A percentile compares a stretch with the other conserved stretches of the same genome.
phyloP scores from a whole-genome alignment of 2,329 filamentous ascomycete genomes.

The Talaromyces piceae region DNA sequence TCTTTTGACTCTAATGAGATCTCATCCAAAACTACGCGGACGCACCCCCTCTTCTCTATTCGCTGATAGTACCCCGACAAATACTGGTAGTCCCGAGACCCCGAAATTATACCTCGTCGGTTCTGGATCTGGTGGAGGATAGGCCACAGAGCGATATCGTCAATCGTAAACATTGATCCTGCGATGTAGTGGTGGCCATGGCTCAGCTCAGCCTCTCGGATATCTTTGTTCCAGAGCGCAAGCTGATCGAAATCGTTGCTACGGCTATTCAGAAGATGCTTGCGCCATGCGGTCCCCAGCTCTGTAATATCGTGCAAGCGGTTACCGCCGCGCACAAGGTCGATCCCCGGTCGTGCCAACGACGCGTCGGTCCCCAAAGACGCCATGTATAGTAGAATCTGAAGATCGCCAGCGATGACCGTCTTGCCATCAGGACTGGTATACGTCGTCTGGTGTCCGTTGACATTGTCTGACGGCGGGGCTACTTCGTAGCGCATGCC shows the following conservation, averaged over 20 bases:
- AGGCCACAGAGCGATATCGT: constrained; percentile 40
- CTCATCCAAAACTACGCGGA: constrained; percentile 17
- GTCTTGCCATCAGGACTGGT: constrained; percentile 21
- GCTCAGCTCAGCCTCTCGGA: constrained; percentile 12
- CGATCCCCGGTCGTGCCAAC: constrained; percentile 19
- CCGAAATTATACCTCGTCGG: constrained; percentile 16
- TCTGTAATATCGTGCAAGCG: constrained; percentile 23
- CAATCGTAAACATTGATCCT: constrained; percentile 30
- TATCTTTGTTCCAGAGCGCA: constrained; percentile 25
- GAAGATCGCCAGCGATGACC: constrained; percentile 22
- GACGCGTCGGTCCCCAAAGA: constrained; percentile 14
- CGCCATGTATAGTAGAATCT: constrained; percentile 27
- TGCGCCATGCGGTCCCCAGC: constrained; percentile 24
- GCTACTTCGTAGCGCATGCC: constrained; percentile 28
- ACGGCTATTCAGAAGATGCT: constrained; percentile 12
- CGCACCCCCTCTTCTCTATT: constrained; percentile 31
- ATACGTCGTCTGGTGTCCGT: constrained; percentile 19
- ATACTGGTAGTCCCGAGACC: constrained; percentile 21
- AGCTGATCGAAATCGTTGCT: constrained; percentile 16
- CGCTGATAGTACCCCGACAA: constrained; percentile 32
- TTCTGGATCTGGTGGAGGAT: constrained; percentile 32
- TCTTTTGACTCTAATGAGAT: not conserved
- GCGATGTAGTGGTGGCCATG: constrained; percentile 27
- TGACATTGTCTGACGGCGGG: not conserved
- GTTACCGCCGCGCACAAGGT: constrained; percentile 21